A percentile compares a stretch with the other conserved stretches of the same genome.
Conservation (phyloP, 768 basidiomycete genomes). For the Phylloporus sp. region DNA sequence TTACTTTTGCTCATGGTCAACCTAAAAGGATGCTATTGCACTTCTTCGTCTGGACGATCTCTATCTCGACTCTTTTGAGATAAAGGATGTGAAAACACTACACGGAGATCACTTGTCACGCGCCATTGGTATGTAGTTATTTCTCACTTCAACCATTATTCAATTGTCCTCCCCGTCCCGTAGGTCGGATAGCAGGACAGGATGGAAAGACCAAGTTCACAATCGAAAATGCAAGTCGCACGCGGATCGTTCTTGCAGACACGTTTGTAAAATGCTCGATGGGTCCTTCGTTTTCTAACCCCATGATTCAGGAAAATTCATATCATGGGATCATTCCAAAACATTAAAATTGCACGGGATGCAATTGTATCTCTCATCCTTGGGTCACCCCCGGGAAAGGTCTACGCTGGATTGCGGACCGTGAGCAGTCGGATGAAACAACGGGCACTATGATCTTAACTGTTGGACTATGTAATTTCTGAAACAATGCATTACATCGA, state of each 20-base stretch:
- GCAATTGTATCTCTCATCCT: conserved; percentile 94
- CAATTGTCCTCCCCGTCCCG: conserved; percentile 2
- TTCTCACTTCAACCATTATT: neutral
- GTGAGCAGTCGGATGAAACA: conserved; percentile 93
- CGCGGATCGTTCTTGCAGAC: conserved; percentile 97
- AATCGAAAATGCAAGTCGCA: conserved; percentile 94
- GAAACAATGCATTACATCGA: conserved; percentile 8
- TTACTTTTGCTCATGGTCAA: neutral
- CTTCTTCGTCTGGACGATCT: conserved; percentile 93
- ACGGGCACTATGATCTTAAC: conserved; percentile 59
- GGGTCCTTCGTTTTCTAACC: conserved; percentile 5
- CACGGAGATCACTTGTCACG: conserved; percentile 98
- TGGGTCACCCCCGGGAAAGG: conserved; percentile 92
- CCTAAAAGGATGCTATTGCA: conserved; percentile 83
- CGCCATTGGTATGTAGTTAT: conserved; percentile 73
- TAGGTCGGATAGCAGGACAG: conserved; percentile 98
- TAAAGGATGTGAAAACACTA: conserved; percentile 97
- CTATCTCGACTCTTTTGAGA: conserved; percentile 97
- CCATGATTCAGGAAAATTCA: conserved; percentile 77
- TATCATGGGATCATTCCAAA: conserved; percentile 97
- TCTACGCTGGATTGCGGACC: conserved; percentile 86
- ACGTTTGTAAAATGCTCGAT: conserved; percentile 55
- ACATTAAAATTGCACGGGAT: conserved; percentile 96
- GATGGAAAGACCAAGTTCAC: conserved; percentile 99
- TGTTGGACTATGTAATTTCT: conserved; percentile 7